phyloP scores from a whole-genome alignment of 2,329 filamentous ascomycete species.

The Dissoconium aciculare region DNA sequence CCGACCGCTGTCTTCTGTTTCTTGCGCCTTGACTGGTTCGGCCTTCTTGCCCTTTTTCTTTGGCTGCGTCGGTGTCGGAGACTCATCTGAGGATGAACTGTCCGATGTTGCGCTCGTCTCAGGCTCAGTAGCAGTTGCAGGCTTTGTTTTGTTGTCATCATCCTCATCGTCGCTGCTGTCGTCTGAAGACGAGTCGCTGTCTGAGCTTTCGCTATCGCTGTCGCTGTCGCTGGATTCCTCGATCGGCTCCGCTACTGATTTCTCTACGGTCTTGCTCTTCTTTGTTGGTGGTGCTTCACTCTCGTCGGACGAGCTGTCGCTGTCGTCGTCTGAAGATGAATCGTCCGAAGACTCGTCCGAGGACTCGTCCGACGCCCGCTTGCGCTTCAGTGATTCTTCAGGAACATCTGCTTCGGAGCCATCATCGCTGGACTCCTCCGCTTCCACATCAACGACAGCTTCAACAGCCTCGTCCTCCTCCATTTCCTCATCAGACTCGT shows the following conservation, averaged over 20 bases:
- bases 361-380: constrained; percentile 9
- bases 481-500: constrained; percentile 9
- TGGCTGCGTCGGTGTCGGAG: constrained; percentile 10
- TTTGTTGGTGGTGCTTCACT: constrained; percentile 20
- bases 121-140: no score
- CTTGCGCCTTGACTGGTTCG: constrained; percentile 23
- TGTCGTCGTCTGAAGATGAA: constrained; percentile 10
- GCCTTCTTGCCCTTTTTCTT: constrained; percentile 14
- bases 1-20: constrained; percentile 21
- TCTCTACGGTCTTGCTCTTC: constrained; percentile 17
- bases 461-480: constrained; percentile 9
- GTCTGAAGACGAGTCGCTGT: constrained; percentile 11
- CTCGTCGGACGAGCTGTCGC: constrained; percentile 14
- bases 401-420: constrained; percentile 9
- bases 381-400: constrained; percentile 14
- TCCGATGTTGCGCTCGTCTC: no score
- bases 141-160: no score
- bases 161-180: constrained; percentile 11
- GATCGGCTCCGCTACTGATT: constrained; percentile 10
- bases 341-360: constrained; percentile 4
- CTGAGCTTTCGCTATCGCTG: constrained; percentile 13
- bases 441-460: constrained; percentile 11
- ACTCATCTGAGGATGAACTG: constrained; percentile 5
- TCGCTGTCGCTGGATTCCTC: constrained; percentile 7
- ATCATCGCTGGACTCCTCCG: constrained; percentile 14